Evolutionary conservation across 495 filamentous ascomycete species (phyloP).

Genomic region (Aspergillus cavernicola): DNA sequence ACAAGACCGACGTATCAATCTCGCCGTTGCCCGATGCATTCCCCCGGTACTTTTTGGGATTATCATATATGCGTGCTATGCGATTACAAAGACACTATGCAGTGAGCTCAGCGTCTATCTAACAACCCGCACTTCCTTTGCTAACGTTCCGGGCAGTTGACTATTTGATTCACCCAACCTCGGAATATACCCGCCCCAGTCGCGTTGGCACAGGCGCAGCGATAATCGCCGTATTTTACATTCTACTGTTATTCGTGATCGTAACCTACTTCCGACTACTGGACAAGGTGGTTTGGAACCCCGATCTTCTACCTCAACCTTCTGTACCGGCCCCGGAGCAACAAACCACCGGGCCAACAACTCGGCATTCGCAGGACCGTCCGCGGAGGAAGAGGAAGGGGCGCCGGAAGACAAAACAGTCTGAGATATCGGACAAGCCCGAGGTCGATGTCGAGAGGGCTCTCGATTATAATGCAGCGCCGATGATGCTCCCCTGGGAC

Average conservation of each 20-base stretch:
- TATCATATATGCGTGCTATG: constrained; percentile 61
- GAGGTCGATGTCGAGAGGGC: constrained; percentile 27
- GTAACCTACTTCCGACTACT: constrained; percentile 65
- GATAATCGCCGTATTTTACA: constrained; percentile 66
- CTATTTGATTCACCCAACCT: constrained; percentile 55
- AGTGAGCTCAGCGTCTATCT: constrained; percentile 34
- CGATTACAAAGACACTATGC: constrained; percentile 54
- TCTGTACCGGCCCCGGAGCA: constrained; percentile 7
- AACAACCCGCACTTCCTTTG: neutral
- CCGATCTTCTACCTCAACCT: constrained; percentile 63
- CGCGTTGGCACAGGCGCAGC: constrained; percentile 58
- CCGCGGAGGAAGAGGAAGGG: constrained; percentile 16
- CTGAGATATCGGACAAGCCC: constrained; percentile 23
- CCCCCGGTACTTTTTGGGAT: constrained; percentile 56
- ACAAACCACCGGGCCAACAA: constrained; percentile 12
- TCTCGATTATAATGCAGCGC: constrained; percentile 17
- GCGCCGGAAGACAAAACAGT: constrained; percentile 16
- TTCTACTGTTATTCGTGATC: constrained; percentile 63
- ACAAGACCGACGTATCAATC: constrained; percentile 40
- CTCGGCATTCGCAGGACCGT: constrained; percentile 12
- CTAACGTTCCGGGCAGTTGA: constrained; percentile 44
- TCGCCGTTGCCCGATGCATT: constrained; percentile 52
- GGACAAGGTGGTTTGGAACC: constrained; percentile 58
- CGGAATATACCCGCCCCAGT: constrained; percentile 34
- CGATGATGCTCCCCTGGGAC: constrained; percentile 24